Percentiles rank a stretch among this genome's conserved stretches.
Evolutionary conservation across 1,139 yeast genomes (phyloP).

Genomic region (Hansenula sp.): DNA sequence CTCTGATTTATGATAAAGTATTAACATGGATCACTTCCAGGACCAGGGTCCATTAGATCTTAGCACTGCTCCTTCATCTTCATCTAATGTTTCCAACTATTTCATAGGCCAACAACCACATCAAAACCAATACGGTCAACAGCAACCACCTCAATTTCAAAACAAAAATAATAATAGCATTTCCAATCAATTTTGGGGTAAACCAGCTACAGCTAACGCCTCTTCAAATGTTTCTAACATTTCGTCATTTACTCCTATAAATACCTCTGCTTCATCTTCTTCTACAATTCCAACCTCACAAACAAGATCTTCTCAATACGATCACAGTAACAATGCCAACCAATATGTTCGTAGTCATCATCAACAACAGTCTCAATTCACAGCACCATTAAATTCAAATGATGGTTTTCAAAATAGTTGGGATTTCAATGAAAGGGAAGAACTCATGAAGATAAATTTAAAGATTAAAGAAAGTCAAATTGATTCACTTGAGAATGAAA

Average conservation of each 20-base stretch:
- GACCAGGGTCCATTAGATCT: conserved; percentile 4
- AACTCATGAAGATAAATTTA: conserved; percentile 24
- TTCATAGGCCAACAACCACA: background rate
- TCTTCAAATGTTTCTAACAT: background rate
- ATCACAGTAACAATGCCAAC: too few relatives aligned
- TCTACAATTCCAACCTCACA: background rate
- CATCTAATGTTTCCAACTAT: conserved; percentile 1
- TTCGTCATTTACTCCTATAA: background rate
- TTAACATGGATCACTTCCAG: background rate
- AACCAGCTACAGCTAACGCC: background rate
- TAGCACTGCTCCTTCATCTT: conserved; percentile 4
- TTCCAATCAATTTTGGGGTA: conserved; percentile 5
- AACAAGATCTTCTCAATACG: background rate
- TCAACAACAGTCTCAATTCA: conserved; percentile 2
- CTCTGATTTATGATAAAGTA: too few relatives aligned
- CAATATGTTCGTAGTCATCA: conserved; percentile 1
- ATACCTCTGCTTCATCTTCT: background rate
- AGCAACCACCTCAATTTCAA: background rate
- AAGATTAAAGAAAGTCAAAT: conserved; percentile 36
- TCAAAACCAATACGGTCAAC: background rate
- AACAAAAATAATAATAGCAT: background rate
- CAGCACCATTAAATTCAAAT: background rate
- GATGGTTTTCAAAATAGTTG: background rate
- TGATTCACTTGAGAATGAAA: conserved; percentile 33
- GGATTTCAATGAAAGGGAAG: conserved; percentile 12